Conservation (phyloP, 2,329 filamentous ascomycete genomes). For the Sporothrix pseudoabietina region DNA sequence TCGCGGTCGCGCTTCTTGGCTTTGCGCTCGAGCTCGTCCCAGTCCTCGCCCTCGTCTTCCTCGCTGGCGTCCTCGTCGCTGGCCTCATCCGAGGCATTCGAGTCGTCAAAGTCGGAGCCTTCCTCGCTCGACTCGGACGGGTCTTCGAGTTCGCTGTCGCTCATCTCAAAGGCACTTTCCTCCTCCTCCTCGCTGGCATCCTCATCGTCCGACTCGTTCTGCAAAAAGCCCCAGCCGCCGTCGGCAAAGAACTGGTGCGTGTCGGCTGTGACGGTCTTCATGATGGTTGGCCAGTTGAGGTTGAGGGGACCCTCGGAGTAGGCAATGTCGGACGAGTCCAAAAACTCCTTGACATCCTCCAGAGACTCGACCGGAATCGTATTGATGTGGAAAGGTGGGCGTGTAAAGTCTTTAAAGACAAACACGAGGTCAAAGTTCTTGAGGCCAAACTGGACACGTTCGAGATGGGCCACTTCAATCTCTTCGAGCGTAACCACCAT, state of each 20-base stretch:
- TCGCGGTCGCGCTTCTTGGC: slow-evolving; percentile 81
- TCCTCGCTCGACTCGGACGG: slow-evolving; percentile 76
- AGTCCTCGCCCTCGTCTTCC: slow-evolving; percentile 81
- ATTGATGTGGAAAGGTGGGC: slow-evolving; percentile 91
- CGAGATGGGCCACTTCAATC: slow-evolving; percentile 93
- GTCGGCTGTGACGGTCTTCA: slow-evolving; percentile 96
- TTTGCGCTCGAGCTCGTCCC: slow-evolving; percentile 93
- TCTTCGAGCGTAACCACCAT: slow-evolving; percentile 94
- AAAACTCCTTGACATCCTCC: slow-evolving; percentile 95
- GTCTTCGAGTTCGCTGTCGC: slow-evolving; percentile 82
- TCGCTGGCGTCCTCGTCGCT: slow-evolving; percentile 76
- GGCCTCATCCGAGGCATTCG: slow-evolving; percentile 81
- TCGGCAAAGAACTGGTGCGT: slow-evolving; percentile 94
- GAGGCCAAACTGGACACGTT: slow-evolving; percentile 92
- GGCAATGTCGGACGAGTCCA: slow-evolving; percentile 92
- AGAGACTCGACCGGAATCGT: slow-evolving; percentile 95
- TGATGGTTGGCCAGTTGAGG: slow-evolving; percentile 98
- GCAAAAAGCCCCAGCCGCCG: slow-evolving; percentile 92
- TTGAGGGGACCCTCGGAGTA: slow-evolving; percentile 95
- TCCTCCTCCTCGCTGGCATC: slow-evolving; percentile 78
- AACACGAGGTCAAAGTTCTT: slow-evolving; percentile 99
- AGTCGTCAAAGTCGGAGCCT: slow-evolving; percentile 83
- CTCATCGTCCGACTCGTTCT: slow-evolving; percentile 84
- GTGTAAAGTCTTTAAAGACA: slow-evolving; percentile 94
- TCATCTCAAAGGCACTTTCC: slow-evolving; percentile 90